phyloP scores from a whole-genome alignment of 495 filamentous ascomycete species.

The Penicillium dipodomyicola region DNA sequence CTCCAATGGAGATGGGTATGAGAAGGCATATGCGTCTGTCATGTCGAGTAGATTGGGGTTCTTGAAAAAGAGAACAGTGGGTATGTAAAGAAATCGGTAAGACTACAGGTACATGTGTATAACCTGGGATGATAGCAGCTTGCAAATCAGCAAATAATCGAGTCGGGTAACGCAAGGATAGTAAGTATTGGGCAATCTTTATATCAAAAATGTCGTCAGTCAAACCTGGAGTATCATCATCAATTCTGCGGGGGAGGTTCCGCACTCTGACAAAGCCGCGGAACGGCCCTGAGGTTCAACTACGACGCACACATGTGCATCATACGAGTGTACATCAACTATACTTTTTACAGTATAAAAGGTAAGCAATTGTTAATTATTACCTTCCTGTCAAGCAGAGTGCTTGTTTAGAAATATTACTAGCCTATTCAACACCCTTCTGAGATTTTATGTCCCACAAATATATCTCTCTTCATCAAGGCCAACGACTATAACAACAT shows the following conservation, averaged over 20 bases:
- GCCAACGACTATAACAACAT: background rate
- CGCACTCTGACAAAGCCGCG: constrained; percentile 41
- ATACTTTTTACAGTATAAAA: background rate
- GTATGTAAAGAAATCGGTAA: background rate
- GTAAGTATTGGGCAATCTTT: background rate
- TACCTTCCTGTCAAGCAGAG: background rate
- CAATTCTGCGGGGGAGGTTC: constrained; percentile 22
- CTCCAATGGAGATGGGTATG: constrained; percentile 64
- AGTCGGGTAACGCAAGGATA: background rate
- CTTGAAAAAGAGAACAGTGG: background rate
- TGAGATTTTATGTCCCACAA: background rate
- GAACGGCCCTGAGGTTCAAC: constrained; percentile 12
- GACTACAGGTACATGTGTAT: background rate
- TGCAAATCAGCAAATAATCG: constrained; percentile 11
- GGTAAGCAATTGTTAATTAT: background rate
- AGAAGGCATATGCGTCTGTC: constrained; percentile 39
- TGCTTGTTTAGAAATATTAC: background rate
- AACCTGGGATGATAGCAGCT: constrained; percentile 2
- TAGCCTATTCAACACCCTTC: background rate
- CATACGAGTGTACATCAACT: background rate
- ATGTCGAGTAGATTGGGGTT: constrained; percentile 17
- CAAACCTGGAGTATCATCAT: constrained; percentile 4
- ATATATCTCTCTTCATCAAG: background rate
- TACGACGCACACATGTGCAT: background rate
- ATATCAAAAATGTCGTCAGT: constrained; percentile 10